Base-by-base conservation (phyloP, 352 stramenopile genomes). In the Aphanomyces astaci region DNA sequence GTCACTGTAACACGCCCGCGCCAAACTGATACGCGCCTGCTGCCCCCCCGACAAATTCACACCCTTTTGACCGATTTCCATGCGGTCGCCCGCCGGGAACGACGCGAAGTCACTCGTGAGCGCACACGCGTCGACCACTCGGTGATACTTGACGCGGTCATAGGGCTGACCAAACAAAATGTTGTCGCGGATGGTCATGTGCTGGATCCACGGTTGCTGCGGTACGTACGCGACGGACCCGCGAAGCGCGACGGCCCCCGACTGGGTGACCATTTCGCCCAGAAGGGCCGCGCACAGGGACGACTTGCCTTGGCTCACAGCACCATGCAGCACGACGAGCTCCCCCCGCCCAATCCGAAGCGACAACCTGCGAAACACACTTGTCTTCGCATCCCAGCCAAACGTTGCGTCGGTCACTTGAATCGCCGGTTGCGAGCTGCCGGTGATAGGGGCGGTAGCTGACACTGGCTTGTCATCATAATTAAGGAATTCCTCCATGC, bases 91-190 rank as follows among this genome's bases (percentile, higher is more conserved):
- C 1, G 53, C 64, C 3, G 64, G 64, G 10, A 71, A 33, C 2
- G 33, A 22, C 17, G 53, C 53, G 1, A 71, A 33, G 43, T 71
- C 64, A n/a, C 25, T 52, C 28, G 46, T 51, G 11, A 71, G 56
- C 27, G 36, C 53, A 31, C 64, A 71, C 1, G 64, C 53, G 5
- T 52, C 64, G 46, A 71, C 19, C 11, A 66, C 57, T 3, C 10
- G 15, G n/a, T 45, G 24, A 57, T 90, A 92, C 45, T 73, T 76
- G 36, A 74, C 74, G 52, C 88, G 64, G 36, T 92, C 76, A 28
- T 78, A 86, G 13, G 74, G 73, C 33, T 70, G 65, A 19, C 84
- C 82, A 66, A 94, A 94, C 11, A 92, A 62, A 70, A 96, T 92
- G 66, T 96, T 96, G 4, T 94, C 80, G 22, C 78, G 70, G 15